These are phyloP conservation scores for Phialophora chinensis DNA, from an alignment of 2,329 filamentous ascomycete genomes.

Conservation along the genomic window DNA sequence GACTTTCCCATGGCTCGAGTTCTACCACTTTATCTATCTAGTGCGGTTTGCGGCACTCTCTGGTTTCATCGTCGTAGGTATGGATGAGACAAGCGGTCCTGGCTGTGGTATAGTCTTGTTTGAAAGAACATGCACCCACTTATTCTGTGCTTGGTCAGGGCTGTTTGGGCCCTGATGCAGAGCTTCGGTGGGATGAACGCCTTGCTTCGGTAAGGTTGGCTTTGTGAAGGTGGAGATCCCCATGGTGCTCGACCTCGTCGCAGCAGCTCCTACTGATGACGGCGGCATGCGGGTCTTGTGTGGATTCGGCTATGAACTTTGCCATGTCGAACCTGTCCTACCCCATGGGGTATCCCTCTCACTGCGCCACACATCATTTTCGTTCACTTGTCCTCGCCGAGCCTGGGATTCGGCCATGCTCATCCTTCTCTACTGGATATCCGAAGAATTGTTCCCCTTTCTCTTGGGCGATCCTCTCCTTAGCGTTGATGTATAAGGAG, in stretches of 20 bases:
- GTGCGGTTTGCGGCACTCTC: conserved; percentile 57
- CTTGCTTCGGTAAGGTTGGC: conserved; percentile 54
- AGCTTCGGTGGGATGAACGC: conserved; percentile 56
- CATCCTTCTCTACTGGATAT: conserved; percentile 54
- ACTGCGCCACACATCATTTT: neutral
- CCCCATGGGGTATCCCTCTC: conserved; percentile 8
- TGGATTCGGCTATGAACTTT: conserved; percentile 57
- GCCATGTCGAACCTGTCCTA: conserved; percentile 50
- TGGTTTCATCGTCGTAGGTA: conserved; percentile 56
- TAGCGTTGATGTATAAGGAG: too few relatives aligned
- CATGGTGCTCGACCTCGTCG: neutral
- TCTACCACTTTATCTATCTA: conserved; percentile 48
- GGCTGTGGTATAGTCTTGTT: too few relatives aligned
- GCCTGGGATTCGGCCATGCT: conserved; percentile 53
- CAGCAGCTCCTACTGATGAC: neutral
- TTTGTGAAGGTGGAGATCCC: conserved; percentile 44
- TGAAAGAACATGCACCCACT: conserved; percentile 49
- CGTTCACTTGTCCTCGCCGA: conserved; percentile 39
- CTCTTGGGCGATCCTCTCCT: neutral
- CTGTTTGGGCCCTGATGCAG: conserved; percentile 52
- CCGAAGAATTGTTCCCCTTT: conserved; percentile 37
- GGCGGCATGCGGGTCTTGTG: conserved; percentile 49
- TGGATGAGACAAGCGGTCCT: neutral
- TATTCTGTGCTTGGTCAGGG: conserved; percentile 57
- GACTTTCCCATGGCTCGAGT: conserved; percentile 58